Conservation (phyloP, 73 alveolate genomes). For the Paramecium sonneborni region DNA sequence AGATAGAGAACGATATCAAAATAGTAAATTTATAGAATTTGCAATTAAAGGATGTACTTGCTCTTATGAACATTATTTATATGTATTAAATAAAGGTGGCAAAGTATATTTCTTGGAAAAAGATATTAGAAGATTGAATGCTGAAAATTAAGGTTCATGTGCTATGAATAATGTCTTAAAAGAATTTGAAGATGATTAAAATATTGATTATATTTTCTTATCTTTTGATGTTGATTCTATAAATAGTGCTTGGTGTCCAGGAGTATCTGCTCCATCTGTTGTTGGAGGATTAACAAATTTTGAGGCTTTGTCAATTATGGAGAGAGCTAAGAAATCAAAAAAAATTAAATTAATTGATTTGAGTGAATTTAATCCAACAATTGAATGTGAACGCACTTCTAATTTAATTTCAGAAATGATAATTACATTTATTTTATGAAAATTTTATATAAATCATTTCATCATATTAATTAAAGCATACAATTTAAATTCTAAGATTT, state of each 20-base stretch:
- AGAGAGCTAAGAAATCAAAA: background rate
- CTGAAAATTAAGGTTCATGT: constrained; percentile 34
- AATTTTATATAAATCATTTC: background rate
- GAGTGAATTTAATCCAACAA: constrained; percentile 72
- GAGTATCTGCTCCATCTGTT: constrained; percentile 68
- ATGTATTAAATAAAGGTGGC: constrained; percentile 56
- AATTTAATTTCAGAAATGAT: constrained; percentile 48
- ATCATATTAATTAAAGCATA: background rate
- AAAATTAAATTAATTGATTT: constrained; percentile 64
- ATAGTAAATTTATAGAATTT: constrained; percentile 54
- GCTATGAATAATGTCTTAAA: background rate
- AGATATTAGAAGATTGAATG: constrained; percentile 51
- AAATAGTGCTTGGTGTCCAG: constrained; percentile 64
- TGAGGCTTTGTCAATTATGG: constrained; percentile 60
- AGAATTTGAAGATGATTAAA: constrained; percentile 7
- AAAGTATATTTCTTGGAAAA: constrained; percentile 62
- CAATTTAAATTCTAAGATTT: background rate
- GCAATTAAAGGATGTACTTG: constrained; percentile 70
- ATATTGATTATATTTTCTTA: constrained; percentile 39
- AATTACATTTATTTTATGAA: constrained; percentile 20
- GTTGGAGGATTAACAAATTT: constrained; percentile 68
- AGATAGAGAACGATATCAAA: constrained; percentile 2
- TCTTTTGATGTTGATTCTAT: constrained; percentile 70
- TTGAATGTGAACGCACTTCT: constrained; percentile 64
- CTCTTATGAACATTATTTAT: constrained; percentile 62